These are phyloP conservation scores for Xylaria multiplex DNA, from an alignment of 2,329 filamentous ascomycete genomes.

Conservation along the genomic window DNA sequence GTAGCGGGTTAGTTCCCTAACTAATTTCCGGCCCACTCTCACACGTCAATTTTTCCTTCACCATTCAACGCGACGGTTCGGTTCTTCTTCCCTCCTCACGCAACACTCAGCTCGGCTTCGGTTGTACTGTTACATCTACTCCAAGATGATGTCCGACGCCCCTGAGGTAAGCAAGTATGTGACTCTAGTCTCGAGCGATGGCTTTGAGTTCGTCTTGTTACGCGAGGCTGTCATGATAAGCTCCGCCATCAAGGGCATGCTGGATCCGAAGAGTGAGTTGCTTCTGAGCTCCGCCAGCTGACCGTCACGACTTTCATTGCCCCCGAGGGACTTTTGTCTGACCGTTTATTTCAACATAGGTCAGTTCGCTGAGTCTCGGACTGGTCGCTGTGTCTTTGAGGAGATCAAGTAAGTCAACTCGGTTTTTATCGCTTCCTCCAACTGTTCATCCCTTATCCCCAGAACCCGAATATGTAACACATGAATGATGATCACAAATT, in stretches of 20 bases:
- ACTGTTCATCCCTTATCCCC: neutral
- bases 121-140: slow-evolving; percentile 4
- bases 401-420: slow-evolving; percentile 74
- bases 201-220: slow-evolving; percentile 79
- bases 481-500: slow-evolving; percentile 52
- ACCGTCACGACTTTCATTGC: neutral
- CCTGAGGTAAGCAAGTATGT: slow-evolving; percentile 70
- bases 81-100: slow-evolving; percentile 9
- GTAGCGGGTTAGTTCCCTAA: neutral
- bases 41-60: slow-evolving; percentile 37
- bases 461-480: slow-evolving; percentile 1
- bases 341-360: slow-evolving; percentile 53
- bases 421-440: slow-evolving; percentile 4
- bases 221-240: slow-evolving; percentile 76
- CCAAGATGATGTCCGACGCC: slow-evolving; percentile 41
- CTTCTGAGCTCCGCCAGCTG: slow-evolving; percentile 24
- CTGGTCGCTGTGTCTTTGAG: slow-evolving; percentile 72
- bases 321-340: slow-evolving; percentile 11
- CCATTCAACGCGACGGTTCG: slow-evolving; percentile 28
- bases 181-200: slow-evolving; percentile 79
- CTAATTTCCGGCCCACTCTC: slow-evolving; percentile 14
- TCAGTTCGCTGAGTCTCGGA: slow-evolving; percentile 72
- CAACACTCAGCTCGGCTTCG: slow-evolving; percentile 4
- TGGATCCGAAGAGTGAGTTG: slow-evolving; percentile 72
- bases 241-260: slow-evolving; percentile 77